A percentile compares a stretch with the other conserved stretches of the same genome.
phyloP scores from a whole-genome alignment of 1,284 basidiomycete species.

The Sporisorium graminicola region DNA sequence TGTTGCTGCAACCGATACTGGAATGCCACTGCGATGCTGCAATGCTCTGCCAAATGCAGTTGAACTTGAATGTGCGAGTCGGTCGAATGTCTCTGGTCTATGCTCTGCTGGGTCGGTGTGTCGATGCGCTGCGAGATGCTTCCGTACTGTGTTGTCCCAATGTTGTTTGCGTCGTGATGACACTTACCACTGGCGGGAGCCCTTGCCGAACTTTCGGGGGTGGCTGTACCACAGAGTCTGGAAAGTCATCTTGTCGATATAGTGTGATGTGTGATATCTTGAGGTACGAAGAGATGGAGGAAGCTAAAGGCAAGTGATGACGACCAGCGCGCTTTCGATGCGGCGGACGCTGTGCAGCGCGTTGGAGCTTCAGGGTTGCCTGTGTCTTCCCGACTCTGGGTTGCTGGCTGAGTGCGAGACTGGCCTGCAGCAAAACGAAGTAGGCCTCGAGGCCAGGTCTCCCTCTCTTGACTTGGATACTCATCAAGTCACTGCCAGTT shows the following conservation, averaged over 20 bases:
- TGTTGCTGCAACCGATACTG: neutral
- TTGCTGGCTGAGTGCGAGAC: neutral
- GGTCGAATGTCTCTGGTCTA: neutral
- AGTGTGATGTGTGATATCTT: constrained; percentile 43
- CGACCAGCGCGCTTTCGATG: constrained; percentile 22
- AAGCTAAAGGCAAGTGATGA: constrained; percentile 30
- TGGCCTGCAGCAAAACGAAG: neutral
- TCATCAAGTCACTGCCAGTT: neutral
- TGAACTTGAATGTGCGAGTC: neutral
- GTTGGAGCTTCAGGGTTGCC: neutral
- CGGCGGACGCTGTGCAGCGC: constrained; percentile 11
- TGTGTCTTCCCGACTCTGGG: neutral
- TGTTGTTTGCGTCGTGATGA: constrained; percentile 9
- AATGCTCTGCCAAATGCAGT: neutral
- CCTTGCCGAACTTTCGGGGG: constrained; percentile 67
- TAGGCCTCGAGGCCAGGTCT: too few species aligned
- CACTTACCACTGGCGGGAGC: constrained; percentile 67
- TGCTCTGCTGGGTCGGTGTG: neutral
- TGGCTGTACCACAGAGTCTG: constrained; percentile 67
- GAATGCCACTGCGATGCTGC: neutral
- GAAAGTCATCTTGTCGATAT: constrained; percentile 66
- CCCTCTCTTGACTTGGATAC: too few species aligned
- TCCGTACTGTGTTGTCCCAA: constrained; percentile 5
- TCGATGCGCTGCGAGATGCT: constrained; percentile 7
- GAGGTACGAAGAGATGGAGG: constrained; percentile 45